Evolutionary conservation across 352 stramenopile species (phyloP).

Genomic region (Pythium guiyangense): DNA sequence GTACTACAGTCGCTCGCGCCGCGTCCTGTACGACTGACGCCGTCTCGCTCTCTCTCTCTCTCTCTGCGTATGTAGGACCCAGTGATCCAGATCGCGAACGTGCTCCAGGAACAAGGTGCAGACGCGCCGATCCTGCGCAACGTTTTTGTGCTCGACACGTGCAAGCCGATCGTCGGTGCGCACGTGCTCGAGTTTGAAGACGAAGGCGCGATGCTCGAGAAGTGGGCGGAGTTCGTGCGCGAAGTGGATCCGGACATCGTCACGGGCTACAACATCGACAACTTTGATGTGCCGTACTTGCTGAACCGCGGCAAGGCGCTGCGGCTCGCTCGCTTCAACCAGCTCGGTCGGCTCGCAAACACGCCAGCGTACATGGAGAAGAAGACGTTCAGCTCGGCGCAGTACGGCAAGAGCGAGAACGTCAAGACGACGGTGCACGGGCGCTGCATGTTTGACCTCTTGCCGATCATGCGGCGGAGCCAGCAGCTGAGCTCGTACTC

Average conservation of each 20-base stretch:
- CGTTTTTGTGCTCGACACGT: constrained; percentile 97
- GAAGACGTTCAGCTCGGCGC: constrained; percentile 97
- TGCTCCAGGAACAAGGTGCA: constrained; percentile 87
- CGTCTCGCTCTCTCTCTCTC: not conserved
- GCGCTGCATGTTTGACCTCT: constrained; percentile 98
- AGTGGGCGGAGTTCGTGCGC: constrained; percentile 95
- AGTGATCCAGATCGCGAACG: constrained; percentile 99
- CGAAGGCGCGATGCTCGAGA: constrained; percentile 96
- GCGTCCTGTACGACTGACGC: not conserved
- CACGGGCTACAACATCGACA: constrained; percentile 99
- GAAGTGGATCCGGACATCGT: constrained; percentile 97
- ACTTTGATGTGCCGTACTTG: constrained; percentile 99
- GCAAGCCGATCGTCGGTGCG: constrained; percentile 97
- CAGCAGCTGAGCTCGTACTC: constrained; percentile 99
- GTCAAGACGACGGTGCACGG: constrained; percentile 98
- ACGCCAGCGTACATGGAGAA: constrained; percentile 93
- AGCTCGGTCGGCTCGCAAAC: constrained; percentile 87
- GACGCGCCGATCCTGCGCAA: constrained; percentile 84
- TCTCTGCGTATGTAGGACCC: constrained; percentile 92
- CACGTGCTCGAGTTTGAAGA: constrained; percentile 96
- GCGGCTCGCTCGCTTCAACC: constrained; percentile 64
- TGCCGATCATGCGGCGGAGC: constrained; percentile 99
- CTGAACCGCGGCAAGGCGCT: constrained; percentile 96
- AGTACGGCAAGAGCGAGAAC: constrained; percentile 98
- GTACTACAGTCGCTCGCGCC: not conserved